Conservation (phyloP, 2,329 filamentous ascomycete species). For the Botrytis porri region DNA sequence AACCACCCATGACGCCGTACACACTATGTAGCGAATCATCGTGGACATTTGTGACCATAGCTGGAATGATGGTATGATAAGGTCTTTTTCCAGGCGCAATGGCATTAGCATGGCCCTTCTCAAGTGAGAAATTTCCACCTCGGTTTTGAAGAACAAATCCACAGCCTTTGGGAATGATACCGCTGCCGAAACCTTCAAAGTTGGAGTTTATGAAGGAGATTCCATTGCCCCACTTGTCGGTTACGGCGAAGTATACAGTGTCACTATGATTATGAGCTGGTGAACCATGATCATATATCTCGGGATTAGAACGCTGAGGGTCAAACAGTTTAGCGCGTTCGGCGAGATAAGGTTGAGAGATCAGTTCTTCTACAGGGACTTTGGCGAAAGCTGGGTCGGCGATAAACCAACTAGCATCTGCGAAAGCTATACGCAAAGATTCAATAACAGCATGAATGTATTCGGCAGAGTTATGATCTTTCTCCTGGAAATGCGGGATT, state of each 20-base stretch:
- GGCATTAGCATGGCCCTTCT: constrained; percentile 70
- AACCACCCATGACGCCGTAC: constrained; percentile 96
- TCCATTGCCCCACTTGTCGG: constrained; percentile 80
- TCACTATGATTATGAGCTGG: constrained; percentile 84
- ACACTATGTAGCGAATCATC: constrained; percentile 78
- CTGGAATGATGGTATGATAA: constrained; percentile 97
- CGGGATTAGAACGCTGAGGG: constrained; percentile 56
- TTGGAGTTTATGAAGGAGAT: constrained; percentile 97
- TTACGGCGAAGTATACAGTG: constrained; percentile 89
- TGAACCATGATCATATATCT: constrained; percentile 66
- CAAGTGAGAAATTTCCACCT: constrained; percentile 78
- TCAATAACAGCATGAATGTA: constrained; percentile 89
- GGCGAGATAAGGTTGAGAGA: constrained; percentile 72
- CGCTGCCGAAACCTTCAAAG: constrained; percentile 84
- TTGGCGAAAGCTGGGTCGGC: constrained; percentile 72
- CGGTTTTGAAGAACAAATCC: constrained; percentile 96
- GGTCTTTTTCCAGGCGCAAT: constrained; percentile 81
- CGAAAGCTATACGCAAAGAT: constrained; percentile 82
- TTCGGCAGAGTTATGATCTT: constrained; percentile 76
- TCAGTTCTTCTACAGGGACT: constrained; percentile 67
- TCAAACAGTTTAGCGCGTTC: constrained; percentile 61
- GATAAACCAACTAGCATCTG: constrained; percentile 87
- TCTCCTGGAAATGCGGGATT: constrained; percentile 66
- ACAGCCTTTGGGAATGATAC: constrained; percentile 79
- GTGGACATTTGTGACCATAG: constrained; percentile 73